Evolutionary conservation across 495 filamentous ascomycete genomes (phyloP).

Genomic region (Jackrogersella multiformis): DNA sequence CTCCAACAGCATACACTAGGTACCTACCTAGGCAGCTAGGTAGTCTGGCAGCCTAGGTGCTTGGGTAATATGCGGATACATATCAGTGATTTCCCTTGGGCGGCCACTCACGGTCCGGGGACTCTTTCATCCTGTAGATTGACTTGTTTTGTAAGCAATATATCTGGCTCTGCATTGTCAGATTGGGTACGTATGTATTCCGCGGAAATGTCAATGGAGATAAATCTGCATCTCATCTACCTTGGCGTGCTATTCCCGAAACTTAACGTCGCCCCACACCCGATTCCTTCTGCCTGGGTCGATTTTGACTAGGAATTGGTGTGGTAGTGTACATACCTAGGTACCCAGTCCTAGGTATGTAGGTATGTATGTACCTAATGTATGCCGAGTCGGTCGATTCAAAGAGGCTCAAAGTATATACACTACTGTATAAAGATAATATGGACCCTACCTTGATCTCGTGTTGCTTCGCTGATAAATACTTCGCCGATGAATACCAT

Average conservation of each 20-base stretch:
- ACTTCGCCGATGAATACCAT: neutral
- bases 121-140: neutral
- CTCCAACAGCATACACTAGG: too few relatives aligned
- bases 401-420: slow-evolving; percentile 2
- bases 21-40: too few relatives aligned
- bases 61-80: too few relatives aligned
- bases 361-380: neutral
- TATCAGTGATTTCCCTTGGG: neutral
- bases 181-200: neutral
- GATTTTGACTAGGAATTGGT: too few relatives aligned
- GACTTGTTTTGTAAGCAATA: neutral
- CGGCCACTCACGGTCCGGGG: neutral
- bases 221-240: slow-evolving; percentile 1
- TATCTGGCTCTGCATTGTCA: neutral
- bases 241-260: slow-evolving; percentile 21
- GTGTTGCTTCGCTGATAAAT: neutral
- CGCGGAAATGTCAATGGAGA: slow-evolving; percentile 2
- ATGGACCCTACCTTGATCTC: neutral
- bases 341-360: too few relatives aligned
- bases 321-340: too few relatives aligned
- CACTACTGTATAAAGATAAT: neutral
- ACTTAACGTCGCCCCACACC: neutral
- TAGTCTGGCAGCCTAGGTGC: neutral
- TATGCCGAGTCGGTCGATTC: neutral
- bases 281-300: neutral